A percentile compares a stretch with the other conserved stretches of the same genome.
phyloP scores from a whole-genome alignment of 108 stramenopile species.

The Conticribra weissflogii region DNA sequence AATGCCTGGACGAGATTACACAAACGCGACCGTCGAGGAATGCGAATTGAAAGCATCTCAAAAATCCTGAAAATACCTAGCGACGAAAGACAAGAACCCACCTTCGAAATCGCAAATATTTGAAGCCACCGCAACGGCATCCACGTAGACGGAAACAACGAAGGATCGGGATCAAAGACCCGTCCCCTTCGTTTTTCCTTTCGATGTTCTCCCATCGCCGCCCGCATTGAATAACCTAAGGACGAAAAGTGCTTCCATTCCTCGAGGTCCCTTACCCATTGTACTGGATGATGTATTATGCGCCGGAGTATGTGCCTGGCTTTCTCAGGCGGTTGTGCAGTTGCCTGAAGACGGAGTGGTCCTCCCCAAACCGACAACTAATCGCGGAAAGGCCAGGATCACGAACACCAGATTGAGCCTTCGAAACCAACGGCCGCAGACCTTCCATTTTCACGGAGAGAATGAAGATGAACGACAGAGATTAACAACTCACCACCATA shows the following conservation, averaged over 20 bases:
- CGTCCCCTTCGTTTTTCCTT: slow-evolving; percentile 9
- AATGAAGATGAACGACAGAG: too few relatives aligned
- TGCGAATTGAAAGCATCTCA: too few relatives aligned
- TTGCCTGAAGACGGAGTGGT: slow-evolving; percentile 58
- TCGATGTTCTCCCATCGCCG: slow-evolving; percentile 5
- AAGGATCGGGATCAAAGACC: slow-evolving; percentile 54
- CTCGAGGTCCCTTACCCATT: slow-evolving; percentile 65
- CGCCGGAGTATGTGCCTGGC: slow-evolving; percentile 30
- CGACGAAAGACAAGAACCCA: too few relatives aligned
- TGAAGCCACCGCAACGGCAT: slow-evolving; percentile 56
- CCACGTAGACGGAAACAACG: slow-evolving; percentile 79
- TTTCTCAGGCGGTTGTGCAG: slow-evolving; percentile 34
- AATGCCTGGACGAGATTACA: slow-evolving; percentile 24
- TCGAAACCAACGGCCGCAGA: too few relatives aligned
- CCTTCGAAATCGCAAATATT: slow-evolving; percentile 43
- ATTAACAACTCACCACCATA: slow-evolving; percentile 33
- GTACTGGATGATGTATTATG: slow-evolving; percentile 45
- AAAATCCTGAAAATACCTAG: too few relatives aligned
- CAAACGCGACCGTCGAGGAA: too few relatives aligned
- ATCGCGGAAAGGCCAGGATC: too few relatives aligned
- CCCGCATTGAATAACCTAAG: neutral
- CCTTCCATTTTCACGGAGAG: too few relatives aligned
- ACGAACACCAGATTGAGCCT: too few relatives aligned
- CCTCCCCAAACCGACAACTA: slow-evolving; percentile 59
- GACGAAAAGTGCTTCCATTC: slow-evolving; percentile 52